phyloP scores from a whole-genome alignment of 148 eudicot genomes.

The Cornus florida region DNA sequence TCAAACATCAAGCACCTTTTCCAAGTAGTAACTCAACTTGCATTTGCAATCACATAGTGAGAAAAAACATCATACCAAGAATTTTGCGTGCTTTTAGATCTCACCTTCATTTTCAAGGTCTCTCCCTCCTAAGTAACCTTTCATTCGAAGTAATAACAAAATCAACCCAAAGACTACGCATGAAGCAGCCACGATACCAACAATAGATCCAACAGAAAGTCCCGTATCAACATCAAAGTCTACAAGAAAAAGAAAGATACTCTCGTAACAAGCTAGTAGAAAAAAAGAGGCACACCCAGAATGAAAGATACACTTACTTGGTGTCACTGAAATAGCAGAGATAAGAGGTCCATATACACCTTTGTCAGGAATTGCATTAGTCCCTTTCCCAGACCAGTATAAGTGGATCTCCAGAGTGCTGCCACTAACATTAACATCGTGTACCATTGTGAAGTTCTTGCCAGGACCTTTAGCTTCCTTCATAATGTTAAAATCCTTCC shows the following conservation, averaged over 20 bases:
- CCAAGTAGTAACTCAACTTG: too few species aligned
- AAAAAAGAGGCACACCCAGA: not conserved
- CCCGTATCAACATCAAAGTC: slow-evolving; percentile 43
- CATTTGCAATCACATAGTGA: too few species aligned
- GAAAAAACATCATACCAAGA: not conserved
- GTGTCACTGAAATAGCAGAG: slow-evolving; percentile 44
- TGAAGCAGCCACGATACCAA: slow-evolving; percentile 51
- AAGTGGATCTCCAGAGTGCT: slow-evolving; percentile 47
- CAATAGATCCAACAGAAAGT: slow-evolving; percentile 48
- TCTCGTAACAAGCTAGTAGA: not conserved
- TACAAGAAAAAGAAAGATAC: slow-evolving; percentile 16
- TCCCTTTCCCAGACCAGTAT: slow-evolving; percentile 55
- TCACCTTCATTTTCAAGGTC: slow-evolving; percentile 37
- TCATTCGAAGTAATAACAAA: slow-evolving; percentile 36
- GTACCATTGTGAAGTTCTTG: slow-evolving; percentile 11
- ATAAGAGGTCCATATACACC: slow-evolving; percentile 55
- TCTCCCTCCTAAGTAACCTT: slow-evolving; percentile 52
- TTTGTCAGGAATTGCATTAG: slow-evolving; percentile 38
- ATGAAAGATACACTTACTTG: slow-evolving; percentile 33
- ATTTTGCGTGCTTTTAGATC: not conserved
- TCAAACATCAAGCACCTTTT: not conserved
- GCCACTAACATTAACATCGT: slow-evolving; percentile 23
- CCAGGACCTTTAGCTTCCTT: slow-evolving; percentile 37
- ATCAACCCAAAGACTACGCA: slow-evolving; percentile 25
- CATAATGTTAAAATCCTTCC: slow-evolving; percentile 37